Base-by-base conservation (phyloP, 2,329 filamentous ascomycete species). In the Cordyceps tenuipes region DNA sequence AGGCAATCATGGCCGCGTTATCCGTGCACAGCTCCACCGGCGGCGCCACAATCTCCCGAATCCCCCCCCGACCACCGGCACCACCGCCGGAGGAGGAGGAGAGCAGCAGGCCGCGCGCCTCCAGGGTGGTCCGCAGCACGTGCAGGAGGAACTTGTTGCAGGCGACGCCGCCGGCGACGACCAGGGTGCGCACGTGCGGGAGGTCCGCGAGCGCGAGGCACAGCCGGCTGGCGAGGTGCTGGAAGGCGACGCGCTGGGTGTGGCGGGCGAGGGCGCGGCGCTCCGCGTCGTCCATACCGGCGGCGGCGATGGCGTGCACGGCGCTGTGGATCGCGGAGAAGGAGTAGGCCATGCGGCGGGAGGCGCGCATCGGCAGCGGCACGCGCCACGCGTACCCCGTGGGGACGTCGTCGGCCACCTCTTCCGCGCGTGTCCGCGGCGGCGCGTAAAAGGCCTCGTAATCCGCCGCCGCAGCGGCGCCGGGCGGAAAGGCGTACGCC, bases 1-100 rank as follows among this genome's bases (percentile, higher is more conserved):
- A 97, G 1, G 88, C 93, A 70, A 97, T 92, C 94, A 99, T 99
- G 52, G 91, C 90, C 13, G 94, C 94, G 72, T 99, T 97, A 69
- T 99, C 94, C 0, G 91, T 97, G 70, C 94, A 97, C 57, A 93
- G 79, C 47, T 79, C 77, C 10, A 83, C 73, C 3, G 91, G 91
- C n/a, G 94, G 93, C 59, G 88, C 89, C 34, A 87, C 74, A 8
- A 97, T 72, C 12, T 79, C 67, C 4, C n/a, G 31, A 12, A 59
- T 57, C 7, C 56, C 48, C 21, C 19, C 44, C 19, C 31, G 95
- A 71, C 23, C 23, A n/a, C 23, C 23, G 23, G n/a, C n/a, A 3
- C n/a, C 31, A 10, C 34, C 31, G 13, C 19, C 46, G 13, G 55
- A 19, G 5, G 21, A 13, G 64, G 83, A 66, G 5, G 21, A 13